These are phyloP conservation scores for Globisporangium lucens DNA, from an alignment of 352 stramenopile genomes.

Conservation along the genomic window DNA sequence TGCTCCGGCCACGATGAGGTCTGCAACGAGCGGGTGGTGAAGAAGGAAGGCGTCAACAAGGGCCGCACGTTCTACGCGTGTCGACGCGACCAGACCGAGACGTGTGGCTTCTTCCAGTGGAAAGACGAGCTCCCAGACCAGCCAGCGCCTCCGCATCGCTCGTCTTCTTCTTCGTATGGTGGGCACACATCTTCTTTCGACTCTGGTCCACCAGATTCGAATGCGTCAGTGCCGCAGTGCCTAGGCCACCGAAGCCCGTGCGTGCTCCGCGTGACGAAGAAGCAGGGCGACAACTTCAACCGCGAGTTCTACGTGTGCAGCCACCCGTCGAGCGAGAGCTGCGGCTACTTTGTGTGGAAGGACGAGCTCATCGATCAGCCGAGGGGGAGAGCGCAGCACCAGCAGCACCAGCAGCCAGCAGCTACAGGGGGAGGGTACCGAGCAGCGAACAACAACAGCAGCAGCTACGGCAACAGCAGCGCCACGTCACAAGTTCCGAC, in stretches of 20 bases:
- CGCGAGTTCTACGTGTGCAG: conserved; percentile 93
- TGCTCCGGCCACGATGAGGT: conserved; percentile 62
- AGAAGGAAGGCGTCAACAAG: conserved; percentile 66
- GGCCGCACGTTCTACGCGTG: conserved; percentile 67
- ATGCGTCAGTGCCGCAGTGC: conserved; percentile 30
- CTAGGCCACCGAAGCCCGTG: conserved; percentile 41
- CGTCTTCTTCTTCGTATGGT: background rate
- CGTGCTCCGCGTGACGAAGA: conserved; percentile 40
- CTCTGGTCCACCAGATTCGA: background rate
- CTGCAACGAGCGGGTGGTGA: conserved; percentile 60
- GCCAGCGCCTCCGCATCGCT: background rate
- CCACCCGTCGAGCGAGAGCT: conserved; percentile 67
- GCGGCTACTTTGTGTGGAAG: conserved; percentile 91
- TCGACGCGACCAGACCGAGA: conserved; percentile 42
- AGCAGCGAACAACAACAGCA: background rate
- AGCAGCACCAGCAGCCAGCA: conserved; percentile 9
- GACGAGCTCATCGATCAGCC: conserved; percentile 51
- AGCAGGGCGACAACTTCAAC: conserved; percentile 77
- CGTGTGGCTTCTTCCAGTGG: conserved; percentile 73
- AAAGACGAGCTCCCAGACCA: conserved; percentile 48
- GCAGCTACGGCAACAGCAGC: background rate
- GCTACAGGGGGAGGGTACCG: background rate
- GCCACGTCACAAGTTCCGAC: conserved; percentile 1
- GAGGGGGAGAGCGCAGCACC: background rate
- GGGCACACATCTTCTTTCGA: background rate